These are phyloP conservation scores for Wickerhamomyces canadensis DNA, from an alignment of 805 yeast species.

Conservation along the genomic window DNA sequence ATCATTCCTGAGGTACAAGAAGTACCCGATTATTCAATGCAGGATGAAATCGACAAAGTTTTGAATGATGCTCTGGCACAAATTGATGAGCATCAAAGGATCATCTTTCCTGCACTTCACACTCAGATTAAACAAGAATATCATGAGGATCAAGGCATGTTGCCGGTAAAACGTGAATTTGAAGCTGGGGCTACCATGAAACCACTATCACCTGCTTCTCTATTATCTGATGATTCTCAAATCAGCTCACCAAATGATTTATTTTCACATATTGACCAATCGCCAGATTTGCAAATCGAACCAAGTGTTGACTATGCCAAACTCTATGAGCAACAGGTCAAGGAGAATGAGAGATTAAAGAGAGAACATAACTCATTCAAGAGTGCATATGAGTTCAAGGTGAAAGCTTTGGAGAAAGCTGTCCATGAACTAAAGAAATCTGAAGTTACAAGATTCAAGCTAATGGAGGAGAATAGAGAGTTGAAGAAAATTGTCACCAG, in stretches of 20 bases:
- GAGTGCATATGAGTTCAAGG: slow-evolving; percentile 28
- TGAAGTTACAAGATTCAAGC: slow-evolving; percentile 31
- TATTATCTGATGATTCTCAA: slow-evolving; percentile 26
- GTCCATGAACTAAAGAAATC: slow-evolving; percentile 30
- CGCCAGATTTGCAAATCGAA: background rate
- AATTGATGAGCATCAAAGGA: slow-evolving; percentile 7
- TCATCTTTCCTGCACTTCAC: background rate
- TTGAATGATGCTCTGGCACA: slow-evolving; percentile 12
- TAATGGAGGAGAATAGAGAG: slow-evolving; percentile 32
- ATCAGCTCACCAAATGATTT: slow-evolving; percentile 14
- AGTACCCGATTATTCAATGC: slow-evolving; percentile 3
- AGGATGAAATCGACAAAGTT: slow-evolving; percentile 28
- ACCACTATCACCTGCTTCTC: slow-evolving; percentile 32
- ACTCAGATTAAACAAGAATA: slow-evolving; percentile 1
- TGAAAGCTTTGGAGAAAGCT: slow-evolving; percentile 27
- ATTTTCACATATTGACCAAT: background rate
- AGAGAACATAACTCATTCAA: slow-evolving; percentile 25
- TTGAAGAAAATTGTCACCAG: slow-evolving; percentile 24
- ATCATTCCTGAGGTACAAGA: slow-evolving; percentile 5
- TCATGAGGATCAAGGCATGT: background rate
- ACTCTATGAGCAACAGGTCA: slow-evolving; percentile 1
- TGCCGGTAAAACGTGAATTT: background rate
- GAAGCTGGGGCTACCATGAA: background rate
- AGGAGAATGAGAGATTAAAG: slow-evolving; percentile 3
- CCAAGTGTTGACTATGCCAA: slow-evolving; percentile 9